A percentile compares a stretch with the other conserved stretches of the same genome.
phyloP scores from a whole-genome alignment of 2,329 filamentous ascomycete species.

The Neurospora sp. region DNA sequence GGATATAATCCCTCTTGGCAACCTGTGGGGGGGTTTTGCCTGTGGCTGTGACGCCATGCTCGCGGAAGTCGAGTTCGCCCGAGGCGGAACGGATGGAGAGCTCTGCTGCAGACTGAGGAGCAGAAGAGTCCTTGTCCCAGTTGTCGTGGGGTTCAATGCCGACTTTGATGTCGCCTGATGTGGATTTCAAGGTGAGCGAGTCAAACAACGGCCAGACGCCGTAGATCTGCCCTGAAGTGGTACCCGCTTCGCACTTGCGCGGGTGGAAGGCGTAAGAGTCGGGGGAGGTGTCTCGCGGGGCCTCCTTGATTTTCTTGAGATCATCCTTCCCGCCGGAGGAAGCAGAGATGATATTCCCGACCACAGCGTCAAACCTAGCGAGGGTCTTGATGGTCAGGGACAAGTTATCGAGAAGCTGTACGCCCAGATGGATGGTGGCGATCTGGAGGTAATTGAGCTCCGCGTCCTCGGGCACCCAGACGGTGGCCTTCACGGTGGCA shows the following conservation, averaged over 20 bases:
- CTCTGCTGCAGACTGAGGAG: constrained; percentile 25
- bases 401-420: constrained; percentile 31
- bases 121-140: constrained; percentile 18
- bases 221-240: constrained; percentile 32
- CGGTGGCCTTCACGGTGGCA: constrained; percentile 35
- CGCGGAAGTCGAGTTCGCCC: constrained; percentile 30
- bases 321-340: constrained; percentile 15
- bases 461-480: constrained; percentile 33
- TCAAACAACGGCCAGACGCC: constrained; percentile 44
- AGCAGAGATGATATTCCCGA: constrained; percentile 29
- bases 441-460: constrained; percentile 29
- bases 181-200: constrained; percentile 31
- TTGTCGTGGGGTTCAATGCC: constrained; percentile 31
- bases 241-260: constrained; percentile 30
- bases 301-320: not conserved
- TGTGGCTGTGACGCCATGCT: constrained; percentile 18
- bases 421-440: constrained; percentile 27
- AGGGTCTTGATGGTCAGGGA: constrained; percentile 22
- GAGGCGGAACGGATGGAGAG: constrained; percentile 34
- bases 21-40: constrained; percentile 13
- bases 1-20: constrained; percentile 36
- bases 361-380: constrained; percentile 25
- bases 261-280: constrained; percentile 32
- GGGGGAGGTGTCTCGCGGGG: constrained; percentile 18
- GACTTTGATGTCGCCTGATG: constrained; percentile 32